Evolutionary conservation across 768 basidiomycete genomes (phyloP), one percentile per base, ranked within the genome.

Genomic region (Rhodocollybia butyracea): DNA sequence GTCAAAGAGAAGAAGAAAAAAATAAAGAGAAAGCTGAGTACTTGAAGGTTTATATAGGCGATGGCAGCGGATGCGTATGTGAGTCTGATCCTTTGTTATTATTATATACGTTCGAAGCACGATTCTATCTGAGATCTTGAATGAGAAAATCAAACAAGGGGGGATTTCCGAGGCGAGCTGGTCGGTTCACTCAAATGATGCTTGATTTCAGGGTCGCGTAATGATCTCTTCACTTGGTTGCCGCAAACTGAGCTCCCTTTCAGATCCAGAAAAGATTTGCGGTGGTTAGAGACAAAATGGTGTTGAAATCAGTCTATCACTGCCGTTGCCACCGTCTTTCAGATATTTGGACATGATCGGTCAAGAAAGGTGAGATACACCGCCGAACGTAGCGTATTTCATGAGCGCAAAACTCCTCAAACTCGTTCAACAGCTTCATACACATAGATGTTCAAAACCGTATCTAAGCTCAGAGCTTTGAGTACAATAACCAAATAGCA

Each of bases 41-140:
- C 34, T 36, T 36, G 34, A 36, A 30, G 45, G 6, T 46, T 46
- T 46, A 46, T 47, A 47, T 10, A 47, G 32, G 46, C 31, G 46
- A 34, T 34, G 46, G 46, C 22, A 47, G 30, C 46, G 46, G 46
- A 47, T 47, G n/a, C 31, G 46, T 47, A 34, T 31, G 46, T 31
- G 46, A 47, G 46, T 34, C 31, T 13, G n/a, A 32, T 50, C 24
- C 19, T 50, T 26, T 50, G 34, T 36, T 50, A 50, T 26, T 50
- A 36, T 36, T 50, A 50, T 50, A 34, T 34, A 31, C 8, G 31
- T 21, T 50, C n/a, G 46, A 47, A 47, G 46, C 46, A 47, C 27
- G 46, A 47, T 47, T 30, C 46, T 47, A 47, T 47, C 46, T 47
- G 46, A 29, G 46, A 47, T 47, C 46, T 47, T 47, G 48, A 50